A percentile compares a stretch with the other conserved stretches of the same genome.
Conservation (phyloP, 805 yeast genomes). For the Starmerella potacharoeniae region DNA sequence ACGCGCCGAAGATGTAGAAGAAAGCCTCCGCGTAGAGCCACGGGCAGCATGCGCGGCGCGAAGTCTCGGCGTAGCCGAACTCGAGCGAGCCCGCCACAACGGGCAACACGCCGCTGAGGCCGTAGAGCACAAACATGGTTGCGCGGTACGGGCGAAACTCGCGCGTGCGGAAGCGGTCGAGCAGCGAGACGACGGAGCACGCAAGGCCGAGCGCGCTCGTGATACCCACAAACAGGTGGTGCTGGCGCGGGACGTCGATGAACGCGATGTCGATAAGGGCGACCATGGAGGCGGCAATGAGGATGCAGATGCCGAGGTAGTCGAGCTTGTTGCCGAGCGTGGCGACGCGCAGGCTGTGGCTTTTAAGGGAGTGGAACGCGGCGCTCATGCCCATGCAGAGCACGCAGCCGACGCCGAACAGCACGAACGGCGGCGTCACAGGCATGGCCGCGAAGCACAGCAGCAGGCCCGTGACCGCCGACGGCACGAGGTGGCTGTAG, state of each 20-base stretch:
- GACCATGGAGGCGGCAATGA: slow-evolving; percentile 54
- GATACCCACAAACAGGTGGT: slow-evolving; percentile 30
- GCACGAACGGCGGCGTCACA: slow-evolving; percentile 34
- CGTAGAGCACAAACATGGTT: slow-evolving; percentile 65
- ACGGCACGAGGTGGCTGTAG: slow-evolving; percentile 46
- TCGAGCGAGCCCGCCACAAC: slow-evolving; percentile 40
- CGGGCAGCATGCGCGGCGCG: slow-evolving; percentile 40
- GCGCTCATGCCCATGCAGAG: slow-evolving; percentile 53
- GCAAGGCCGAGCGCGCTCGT: slow-evolving; percentile 46
- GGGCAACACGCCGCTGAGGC: slow-evolving; percentile 66
- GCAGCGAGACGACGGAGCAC: slow-evolving; percentile 54
- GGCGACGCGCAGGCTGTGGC: slow-evolving; percentile 48
- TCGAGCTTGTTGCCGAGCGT: slow-evolving; percentile 58
- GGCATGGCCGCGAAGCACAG: slow-evolving; percentile 13
- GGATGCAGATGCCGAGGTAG: slow-evolving; percentile 60
- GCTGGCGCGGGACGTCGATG: slow-evolving; percentile 30
- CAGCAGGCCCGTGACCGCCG: slow-evolving; percentile 21
- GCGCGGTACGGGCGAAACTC: slow-evolving; percentile 71
- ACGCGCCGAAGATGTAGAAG: slow-evolving; percentile 69
- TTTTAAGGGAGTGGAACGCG: slow-evolving; percentile 53
- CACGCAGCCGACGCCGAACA: slow-evolving; percentile 48
- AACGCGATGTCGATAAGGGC: slow-evolving; percentile 39
- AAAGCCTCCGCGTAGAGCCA: slow-evolving; percentile 63
- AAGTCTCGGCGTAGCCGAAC: slow-evolving; percentile 42
- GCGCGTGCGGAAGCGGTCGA: slow-evolving; percentile 54